phyloP scores from a whole-genome alignment of 1,139 yeast genomes.

The Candida sanyaensis region DNA sequence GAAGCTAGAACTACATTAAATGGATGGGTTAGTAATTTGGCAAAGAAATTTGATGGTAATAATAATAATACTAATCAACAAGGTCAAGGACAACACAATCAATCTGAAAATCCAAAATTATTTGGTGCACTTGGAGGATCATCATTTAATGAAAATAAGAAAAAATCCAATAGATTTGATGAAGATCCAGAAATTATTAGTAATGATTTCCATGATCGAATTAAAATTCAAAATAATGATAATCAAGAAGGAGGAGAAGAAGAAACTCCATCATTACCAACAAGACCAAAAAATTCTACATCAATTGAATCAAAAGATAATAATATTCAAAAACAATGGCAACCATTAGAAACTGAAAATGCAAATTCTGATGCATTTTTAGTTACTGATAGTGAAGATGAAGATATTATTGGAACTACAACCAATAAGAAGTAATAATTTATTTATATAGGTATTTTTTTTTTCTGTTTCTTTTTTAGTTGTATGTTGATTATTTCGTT shows the following conservation, averaged over 20 bases:
- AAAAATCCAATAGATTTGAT: conserved; percentile 42
- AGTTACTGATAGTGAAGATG: conserved; percentile 76
- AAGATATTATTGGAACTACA: conserved; percentile 9
- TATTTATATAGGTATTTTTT: background rate
- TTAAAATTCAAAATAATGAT: conserved; percentile 48
- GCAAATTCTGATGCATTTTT: conserved; percentile 71
- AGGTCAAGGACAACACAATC: conserved; percentile 9
- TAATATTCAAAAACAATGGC: conserved; percentile 49
- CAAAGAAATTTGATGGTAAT: conserved; percentile 52
- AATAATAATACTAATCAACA: conserved; percentile 18
- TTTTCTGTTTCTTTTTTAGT: background rate
- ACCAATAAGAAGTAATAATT: background rate
- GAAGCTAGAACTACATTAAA: conserved; percentile 82
- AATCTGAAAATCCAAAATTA: conserved; percentile 30
- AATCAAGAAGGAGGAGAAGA: conserved; percentile 14
- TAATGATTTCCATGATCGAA: conserved; percentile 57
- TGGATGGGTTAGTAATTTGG: conserved; percentile 78
- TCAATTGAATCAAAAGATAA: conserved; percentile 15
- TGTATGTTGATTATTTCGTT: background rate
- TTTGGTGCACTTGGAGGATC: conserved; percentile 54
- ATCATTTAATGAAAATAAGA: conserved; percentile 34
- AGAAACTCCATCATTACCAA: conserved; percentile 47
- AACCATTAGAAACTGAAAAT: conserved; percentile 56
- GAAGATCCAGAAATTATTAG: conserved; percentile 56
- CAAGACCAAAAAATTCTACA: conserved; percentile 13